Evolutionary conservation across 306 rosid species (phyloP).

Genomic region (Lagenaria siceraria): DNA sequence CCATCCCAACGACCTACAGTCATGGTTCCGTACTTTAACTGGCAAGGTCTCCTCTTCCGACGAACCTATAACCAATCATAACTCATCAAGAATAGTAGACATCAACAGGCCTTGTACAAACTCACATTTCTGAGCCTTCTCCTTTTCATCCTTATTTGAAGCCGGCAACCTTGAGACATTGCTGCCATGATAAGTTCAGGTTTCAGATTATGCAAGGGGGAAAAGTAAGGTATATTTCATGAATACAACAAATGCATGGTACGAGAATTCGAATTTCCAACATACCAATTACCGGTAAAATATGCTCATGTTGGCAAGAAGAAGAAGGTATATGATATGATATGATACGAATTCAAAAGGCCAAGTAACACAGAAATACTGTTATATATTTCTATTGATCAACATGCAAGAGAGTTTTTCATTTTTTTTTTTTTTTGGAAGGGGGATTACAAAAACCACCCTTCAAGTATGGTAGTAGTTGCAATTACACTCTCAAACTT

Average conservation of each 20-base stretch:
- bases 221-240: background rate
- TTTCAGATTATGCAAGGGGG: background rate
- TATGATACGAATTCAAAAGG: background rate
- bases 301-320: background rate
- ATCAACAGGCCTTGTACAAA: constrained; percentile 68
- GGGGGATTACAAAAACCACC: too few species aligned
- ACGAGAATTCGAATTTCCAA: too few species aligned
- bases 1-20: background rate
- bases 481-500: too few species aligned
- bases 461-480: too few species aligned
- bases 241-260: too few species aligned
- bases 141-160: constrained; percentile 51
- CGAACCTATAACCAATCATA: constrained; percentile 23
- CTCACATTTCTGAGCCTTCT: constrained; percentile 58
- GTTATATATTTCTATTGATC: background rate
- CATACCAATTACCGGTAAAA: too few species aligned
- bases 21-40: background rate
- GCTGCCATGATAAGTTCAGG: constrained; percentile 26
- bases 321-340: background rate
- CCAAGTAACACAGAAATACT: background rate
- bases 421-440: background rate
- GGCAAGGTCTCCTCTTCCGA: background rate
- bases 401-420: background rate
- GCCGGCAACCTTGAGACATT: constrained; percentile 21
- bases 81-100: constrained; percentile 63